phyloP scores from a whole-genome alignment of 441 rosid genomes.

The Mallotus japonicus region DNA sequence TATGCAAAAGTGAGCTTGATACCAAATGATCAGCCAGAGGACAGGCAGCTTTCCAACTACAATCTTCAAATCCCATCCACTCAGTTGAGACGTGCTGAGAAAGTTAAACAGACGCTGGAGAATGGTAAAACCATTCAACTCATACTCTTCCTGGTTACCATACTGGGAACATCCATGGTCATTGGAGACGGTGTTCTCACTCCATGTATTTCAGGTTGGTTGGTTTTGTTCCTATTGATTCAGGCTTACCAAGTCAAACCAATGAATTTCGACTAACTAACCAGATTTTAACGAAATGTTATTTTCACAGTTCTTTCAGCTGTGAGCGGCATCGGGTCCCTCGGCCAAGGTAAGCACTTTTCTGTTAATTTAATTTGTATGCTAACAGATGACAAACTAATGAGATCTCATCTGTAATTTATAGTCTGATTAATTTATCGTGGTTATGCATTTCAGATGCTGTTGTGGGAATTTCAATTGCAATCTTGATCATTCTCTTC shows the following conservation, averaged over 20 bases:
- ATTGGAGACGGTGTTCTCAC: conserved; percentile 87
- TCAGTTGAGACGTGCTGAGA: conserved; percentile 38
- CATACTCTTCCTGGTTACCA: conserved; percentile 56
- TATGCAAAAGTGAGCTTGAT: conserved; percentile 49
- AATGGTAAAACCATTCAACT: conserved; percentile 32
- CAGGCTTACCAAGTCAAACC: not conserved
- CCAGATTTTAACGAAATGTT: not conserved
- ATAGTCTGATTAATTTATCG: no score
- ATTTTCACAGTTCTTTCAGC: conserved; percentile 60
- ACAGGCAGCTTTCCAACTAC: conserved; percentile 58
- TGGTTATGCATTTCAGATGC: conserved; percentile 41
- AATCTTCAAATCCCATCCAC: conserved; percentile 48
- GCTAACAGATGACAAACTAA: no score
- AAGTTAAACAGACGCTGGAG: conserved; percentile 53
- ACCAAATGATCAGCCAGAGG: conserved; percentile 78
- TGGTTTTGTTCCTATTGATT: no score
- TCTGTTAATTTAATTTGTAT: no score
- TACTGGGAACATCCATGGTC: conserved; percentile 80
- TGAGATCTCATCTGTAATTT: no score
- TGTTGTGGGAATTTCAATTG: conserved; percentile 58
- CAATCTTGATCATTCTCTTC: conserved; percentile 52
- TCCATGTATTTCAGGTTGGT: conserved; percentile 69
- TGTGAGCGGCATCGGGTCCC: conserved; percentile 55
- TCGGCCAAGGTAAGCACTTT: conserved; percentile 42
- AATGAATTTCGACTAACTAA: not conserved